Percentiles rank a stretch among this genome's conserved stretches.
phyloP scores from a whole-genome alignment of 768 basidiomycete species.

The Collybiopsis luxurians region DNA sequence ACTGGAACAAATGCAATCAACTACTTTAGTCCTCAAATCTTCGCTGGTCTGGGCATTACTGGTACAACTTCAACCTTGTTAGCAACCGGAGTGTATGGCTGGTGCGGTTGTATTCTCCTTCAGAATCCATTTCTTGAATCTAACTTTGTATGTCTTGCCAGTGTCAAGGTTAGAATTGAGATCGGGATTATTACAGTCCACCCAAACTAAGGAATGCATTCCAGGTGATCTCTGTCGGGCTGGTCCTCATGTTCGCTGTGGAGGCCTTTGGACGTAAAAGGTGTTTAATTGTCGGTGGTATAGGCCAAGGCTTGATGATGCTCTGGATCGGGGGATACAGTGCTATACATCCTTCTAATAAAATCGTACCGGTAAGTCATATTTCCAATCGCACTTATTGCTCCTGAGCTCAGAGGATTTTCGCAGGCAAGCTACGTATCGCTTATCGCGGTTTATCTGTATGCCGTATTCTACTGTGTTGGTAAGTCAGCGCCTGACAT shows the following conservation, averaged over 20 bases:
- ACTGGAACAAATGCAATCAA: slow-evolving; percentile 56
- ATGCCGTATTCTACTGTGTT: slow-evolving; percentile 44
- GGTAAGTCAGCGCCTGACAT: slow-evolving; percentile 38
- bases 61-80: slow-evolving; percentile 41
- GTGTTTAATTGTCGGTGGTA: slow-evolving; percentile 45
- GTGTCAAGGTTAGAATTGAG: too few relatives aligned
- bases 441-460: slow-evolving; percentile 44
- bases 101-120: too few relatives aligned
- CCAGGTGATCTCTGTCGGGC: slow-evolving; percentile 40
- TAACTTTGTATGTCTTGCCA: too few relatives aligned
- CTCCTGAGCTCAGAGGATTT: too few relatives aligned
- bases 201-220: too few relatives aligned
- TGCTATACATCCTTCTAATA: slow-evolving; percentile 28
- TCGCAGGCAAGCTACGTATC: slow-evolving; percentile 30
- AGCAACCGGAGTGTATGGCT: slow-evolving; percentile 38
- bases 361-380: slow-evolving; percentile 29
- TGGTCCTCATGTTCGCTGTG: slow-evolving; percentile 42
- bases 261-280: slow-evolving; percentile 47
- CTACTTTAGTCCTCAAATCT: slow-evolving; percentile 53
- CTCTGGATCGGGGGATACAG: slow-evolving; percentile 45
- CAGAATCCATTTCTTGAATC: too few relatives aligned
- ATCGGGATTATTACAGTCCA: too few relatives aligned
- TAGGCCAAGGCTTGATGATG: slow-evolving; percentile 47
- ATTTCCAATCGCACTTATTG: too few relatives aligned
- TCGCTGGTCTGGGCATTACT: slow-evolving; percentile 44